Base-by-base conservation (phyloP, 495 filamentous ascomycete genomes). In the Aspergillus diversus region DNA sequence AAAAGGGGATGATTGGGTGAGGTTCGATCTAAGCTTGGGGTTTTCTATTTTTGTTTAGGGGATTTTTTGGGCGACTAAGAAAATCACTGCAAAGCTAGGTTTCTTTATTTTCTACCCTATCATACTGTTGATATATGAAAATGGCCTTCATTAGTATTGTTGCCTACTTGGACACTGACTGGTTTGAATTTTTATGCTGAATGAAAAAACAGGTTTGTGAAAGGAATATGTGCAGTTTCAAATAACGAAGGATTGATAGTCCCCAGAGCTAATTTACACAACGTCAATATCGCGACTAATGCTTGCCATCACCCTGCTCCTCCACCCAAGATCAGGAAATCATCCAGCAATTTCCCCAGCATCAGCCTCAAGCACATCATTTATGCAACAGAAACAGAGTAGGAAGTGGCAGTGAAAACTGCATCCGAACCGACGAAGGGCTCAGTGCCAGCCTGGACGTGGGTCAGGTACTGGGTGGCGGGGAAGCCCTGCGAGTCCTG, bases 401-500 rank as follows among this genome's bases (percentile, higher is more conserved):
- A 84, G 11, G 69, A 62, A 1, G 73, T 72, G 17, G 73, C 73
- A 48, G 59, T 75, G 16, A 84, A 58, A 7, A 68, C 67, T 5
- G 77, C 79, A 31, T 65, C 57, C 27, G 60, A 75, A 7, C 82
- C 82, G 35, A 71, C 77, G 68, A 84, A 86, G 7, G 83, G 79
- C 75, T 87, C 85, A 11, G 84, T 84, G 31, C 85, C 85, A 12
- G 81, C 84, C 68, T 84, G 79, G 4, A 86, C 77, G 67, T 76
- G 77, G 60, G 78, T 73, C 63, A 90, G 63, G 66, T 86, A 87
- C 66, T 85, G 74, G 61, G 72, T 81, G n/a, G 73, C 71, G 35
- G 77, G 72, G 57, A 88, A 42, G 1, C 80, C 79, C 65, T 85
- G 72, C 65, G 81, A 78, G 4, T 70, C 60, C 57, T 74, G 75